Percentiles rank a stretch among this genome's conserved stretches.
These are phyloP conservation scores for Eimeria sp. DNA, from an alignment of 169 alveolate species.

Conservation along the genomic window DNA sequence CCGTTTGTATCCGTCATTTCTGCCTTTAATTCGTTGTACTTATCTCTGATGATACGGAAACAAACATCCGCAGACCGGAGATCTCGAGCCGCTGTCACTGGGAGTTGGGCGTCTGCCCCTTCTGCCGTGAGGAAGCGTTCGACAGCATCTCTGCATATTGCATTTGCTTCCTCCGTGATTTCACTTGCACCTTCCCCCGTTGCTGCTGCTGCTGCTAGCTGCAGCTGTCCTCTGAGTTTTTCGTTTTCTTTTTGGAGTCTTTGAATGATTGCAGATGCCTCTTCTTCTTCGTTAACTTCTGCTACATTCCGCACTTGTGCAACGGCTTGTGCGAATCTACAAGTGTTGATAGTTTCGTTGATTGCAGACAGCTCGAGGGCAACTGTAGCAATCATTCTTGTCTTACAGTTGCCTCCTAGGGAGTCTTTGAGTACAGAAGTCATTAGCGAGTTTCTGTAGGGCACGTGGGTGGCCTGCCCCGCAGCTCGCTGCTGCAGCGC, in stretches of 20 bases:
- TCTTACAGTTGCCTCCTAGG: constrained; percentile 97
- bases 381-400: constrained; percentile 95
- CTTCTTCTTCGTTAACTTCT: constrained; percentile 93
- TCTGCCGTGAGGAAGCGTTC: constrained; percentile 88
- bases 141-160: constrained; percentile 90
- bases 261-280: constrained; percentile 92
- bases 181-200: constrained; percentile 82
- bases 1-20: background rate
- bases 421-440: constrained; percentile 96
- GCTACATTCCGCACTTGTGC: constrained; percentile 91
- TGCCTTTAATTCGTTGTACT: background rate
- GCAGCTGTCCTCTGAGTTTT: constrained; percentile 92
- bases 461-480: constrained; percentile 88
- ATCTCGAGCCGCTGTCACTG: constrained; percentile 6
- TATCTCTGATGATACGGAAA: background rate
- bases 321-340: constrained; percentile 87
- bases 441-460: constrained; percentile 97
- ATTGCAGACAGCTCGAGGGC: constrained; percentile 91
- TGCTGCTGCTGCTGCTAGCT: constrained; percentile 90
- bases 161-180: constrained; percentile 89
- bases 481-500: constrained; percentile 77
- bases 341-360: constrained; percentile 92
- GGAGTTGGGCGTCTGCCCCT: background rate
- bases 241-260: constrained; percentile 93
- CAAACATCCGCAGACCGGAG: background rate